phyloP scores from a whole-genome alignment of 768 basidiomycete species.

The Leucocoprinus birnbaumii region DNA sequence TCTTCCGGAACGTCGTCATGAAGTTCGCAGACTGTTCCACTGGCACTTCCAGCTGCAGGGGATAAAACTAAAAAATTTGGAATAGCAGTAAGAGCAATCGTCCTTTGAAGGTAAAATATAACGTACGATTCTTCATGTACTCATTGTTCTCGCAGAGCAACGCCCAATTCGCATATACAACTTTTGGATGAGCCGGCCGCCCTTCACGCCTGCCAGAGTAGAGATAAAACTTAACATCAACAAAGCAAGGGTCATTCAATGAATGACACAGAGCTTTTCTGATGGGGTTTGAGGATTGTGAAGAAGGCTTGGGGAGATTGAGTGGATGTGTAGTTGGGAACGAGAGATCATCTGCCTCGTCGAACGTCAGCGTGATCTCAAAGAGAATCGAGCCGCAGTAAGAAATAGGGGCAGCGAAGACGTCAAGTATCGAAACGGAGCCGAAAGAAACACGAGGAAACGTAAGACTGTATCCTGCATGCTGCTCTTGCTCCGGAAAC shows the following conservation, averaged over 20 bases:
- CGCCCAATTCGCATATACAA: conserved; percentile 3
- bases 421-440: not conserved
- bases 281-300: too few species aligned
- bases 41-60: not conserved
- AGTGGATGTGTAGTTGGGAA: not conserved
- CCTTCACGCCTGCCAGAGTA: not conserved
- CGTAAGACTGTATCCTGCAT: not conserved
- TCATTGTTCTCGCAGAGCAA: not conserved
- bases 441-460: not conserved
- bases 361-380: conserved; percentile 1
- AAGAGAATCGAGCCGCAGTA: not conserved
- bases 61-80: conserved; percentile 7
- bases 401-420: not conserved
- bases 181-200: not conserved
- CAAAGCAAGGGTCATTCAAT: conserved; percentile 3
- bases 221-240: conserved; percentile 13
- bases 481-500: not conserved
- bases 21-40: conserved; percentile 4
- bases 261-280: not conserved
- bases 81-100: too few species aligned
- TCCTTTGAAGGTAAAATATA: not conserved
- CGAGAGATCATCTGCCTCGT: not conserved
- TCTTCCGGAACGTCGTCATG: not conserved
- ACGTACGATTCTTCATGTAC: conserved; percentile 5
- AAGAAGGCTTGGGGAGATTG: not conserved